Evolutionary conservation across 2,329 filamentous ascomycete genomes (phyloP).

Genomic region (Exophiala aquamarina): DNA sequence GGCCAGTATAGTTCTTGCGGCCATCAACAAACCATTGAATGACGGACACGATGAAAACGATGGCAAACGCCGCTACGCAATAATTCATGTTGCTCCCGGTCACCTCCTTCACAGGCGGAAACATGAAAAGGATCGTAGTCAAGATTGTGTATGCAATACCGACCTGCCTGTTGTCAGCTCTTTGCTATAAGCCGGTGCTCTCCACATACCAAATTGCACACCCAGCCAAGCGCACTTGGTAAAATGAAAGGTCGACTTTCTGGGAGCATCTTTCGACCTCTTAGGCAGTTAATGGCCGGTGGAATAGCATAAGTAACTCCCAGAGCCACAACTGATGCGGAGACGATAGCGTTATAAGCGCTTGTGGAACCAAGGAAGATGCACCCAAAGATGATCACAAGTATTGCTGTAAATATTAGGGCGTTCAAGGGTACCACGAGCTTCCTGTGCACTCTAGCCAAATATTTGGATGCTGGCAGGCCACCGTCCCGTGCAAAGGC

Average conservation of each 20-base stretch:
- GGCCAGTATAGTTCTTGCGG: conserved; percentile 60
- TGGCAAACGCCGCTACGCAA: conserved; percentile 55
- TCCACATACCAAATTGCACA: conserved; percentile 52
- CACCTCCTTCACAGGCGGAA: conserved; percentile 67
- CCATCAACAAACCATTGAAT: conserved; percentile 63
- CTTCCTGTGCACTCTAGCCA: conserved; percentile 60
- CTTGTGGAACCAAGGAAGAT: conserved; percentile 67
- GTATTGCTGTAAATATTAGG: conserved; percentile 58
- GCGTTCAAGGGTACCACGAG: conserved; percentile 68
- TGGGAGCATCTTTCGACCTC: conserved; percentile 66
- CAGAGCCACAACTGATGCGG: conserved; percentile 69
- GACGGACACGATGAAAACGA: conserved; percentile 57
- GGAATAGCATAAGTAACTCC: conserved; percentile 74
- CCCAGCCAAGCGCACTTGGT: conserved; percentile 57
- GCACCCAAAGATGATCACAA: conserved; percentile 67
- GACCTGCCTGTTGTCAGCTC: conserved; percentile 31
- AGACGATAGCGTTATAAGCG: conserved; percentile 71
- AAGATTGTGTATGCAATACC: conserved; percentile 66
- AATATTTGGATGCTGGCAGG: conserved; percentile 44
- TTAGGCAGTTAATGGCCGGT: conserved; percentile 66
- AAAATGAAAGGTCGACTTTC: conserved; percentile 58
- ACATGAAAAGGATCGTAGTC: conserved; percentile 74
- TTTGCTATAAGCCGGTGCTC: not conserved
- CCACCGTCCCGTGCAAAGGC: conserved; percentile 68
- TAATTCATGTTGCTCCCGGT: conserved; percentile 67